Conservation (phyloP, 2,329 filamentous ascomycete species). For the Aspergillus japonicus region DNA sequence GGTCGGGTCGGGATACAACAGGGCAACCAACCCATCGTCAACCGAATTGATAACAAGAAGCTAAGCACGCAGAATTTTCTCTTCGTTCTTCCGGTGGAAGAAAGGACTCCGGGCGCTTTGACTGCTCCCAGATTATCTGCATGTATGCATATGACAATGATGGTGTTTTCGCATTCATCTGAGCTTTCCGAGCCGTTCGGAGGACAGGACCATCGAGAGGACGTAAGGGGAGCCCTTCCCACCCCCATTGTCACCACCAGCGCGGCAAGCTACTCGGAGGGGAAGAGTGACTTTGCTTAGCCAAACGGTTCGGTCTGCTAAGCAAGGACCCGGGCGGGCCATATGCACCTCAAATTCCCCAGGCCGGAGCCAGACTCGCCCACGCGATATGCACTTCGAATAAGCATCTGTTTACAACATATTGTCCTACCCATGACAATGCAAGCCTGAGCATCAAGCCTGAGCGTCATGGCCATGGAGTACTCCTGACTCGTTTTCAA, state of each 20-base stretch:
- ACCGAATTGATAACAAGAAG: background rate
- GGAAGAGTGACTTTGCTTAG: background rate
- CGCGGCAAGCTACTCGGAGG: too few species aligned
- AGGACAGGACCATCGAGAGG: too few species aligned
- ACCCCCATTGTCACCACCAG: background rate
- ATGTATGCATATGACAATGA: background rate
- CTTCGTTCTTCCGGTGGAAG: background rate
- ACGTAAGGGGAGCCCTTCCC: background rate
- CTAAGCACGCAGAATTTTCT: background rate
- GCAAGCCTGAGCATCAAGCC: too few species aligned
- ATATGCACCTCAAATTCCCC: background rate
- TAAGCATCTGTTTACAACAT: background rate
- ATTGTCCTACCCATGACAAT: background rate
- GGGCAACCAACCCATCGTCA: background rate
- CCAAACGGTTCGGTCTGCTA: background rate
- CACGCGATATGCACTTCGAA: background rate
- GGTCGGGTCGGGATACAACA: background rate
- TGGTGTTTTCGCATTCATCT: background rate
- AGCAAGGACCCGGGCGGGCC: background rate
- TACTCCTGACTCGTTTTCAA: background rate
- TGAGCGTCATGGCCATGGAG: background rate
- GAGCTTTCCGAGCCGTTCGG: background rate
- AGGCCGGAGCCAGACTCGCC: background rate
- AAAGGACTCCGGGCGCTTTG: background rate
- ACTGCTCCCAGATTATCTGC: background rate